Evolutionary conservation across 1,284 basidiomycete genomes (phyloP).

Genomic region (Fomitopsis betulina): DNA sequence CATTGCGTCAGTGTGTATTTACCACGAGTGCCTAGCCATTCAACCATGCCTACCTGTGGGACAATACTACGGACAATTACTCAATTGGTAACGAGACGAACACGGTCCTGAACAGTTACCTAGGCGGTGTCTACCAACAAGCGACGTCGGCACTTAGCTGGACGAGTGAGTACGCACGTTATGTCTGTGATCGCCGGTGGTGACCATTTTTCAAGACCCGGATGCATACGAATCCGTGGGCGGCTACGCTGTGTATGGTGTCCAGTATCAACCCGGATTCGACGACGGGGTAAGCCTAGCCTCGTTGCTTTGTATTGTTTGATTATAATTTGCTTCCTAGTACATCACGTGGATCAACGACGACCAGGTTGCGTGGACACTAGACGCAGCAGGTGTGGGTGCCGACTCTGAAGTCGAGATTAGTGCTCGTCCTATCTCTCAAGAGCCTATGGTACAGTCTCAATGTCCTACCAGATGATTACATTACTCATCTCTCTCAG

Average conservation of each 20-base stretch:
- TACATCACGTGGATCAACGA: conserved; percentile 82
- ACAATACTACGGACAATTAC: conserved; percentile 38
- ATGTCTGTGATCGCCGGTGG: too few species aligned
- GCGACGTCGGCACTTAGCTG: conserved; percentile 33
- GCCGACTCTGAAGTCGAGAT: conserved; percentile 38
- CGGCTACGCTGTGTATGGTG: conserved; percentile 21
- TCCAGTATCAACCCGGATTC: conserved; percentile 29
- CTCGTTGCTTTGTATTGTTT: neutral
- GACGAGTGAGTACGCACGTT: conserved; percentile 16
- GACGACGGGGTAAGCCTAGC: conserved; percentile 21
- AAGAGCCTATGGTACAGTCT: conserved; percentile 26
- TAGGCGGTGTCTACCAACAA: conserved; percentile 51
- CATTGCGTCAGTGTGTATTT: neutral
- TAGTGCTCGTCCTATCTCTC: conserved; percentile 23
- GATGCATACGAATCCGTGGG: conserved; percentile 20
- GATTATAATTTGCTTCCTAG: conserved; percentile 26
- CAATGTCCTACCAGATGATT: neutral
- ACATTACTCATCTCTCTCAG: conserved; percentile 26
- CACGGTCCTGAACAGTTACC: conserved; percentile 47
- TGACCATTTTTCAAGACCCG: conserved; percentile 17
- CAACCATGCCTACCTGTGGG: conserved; percentile 37
- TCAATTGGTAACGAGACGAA: conserved; percentile 39
- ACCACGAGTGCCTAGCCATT: conserved; percentile 34
- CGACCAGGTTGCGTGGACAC: conserved; percentile 65
- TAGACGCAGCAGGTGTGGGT: conserved; percentile 66